Evolutionary conservation across 164 flowering plant genomes (phyloP), one percentile per base, ranked within the genome.

Genomic region (Berberis vulgaris): DNA sequence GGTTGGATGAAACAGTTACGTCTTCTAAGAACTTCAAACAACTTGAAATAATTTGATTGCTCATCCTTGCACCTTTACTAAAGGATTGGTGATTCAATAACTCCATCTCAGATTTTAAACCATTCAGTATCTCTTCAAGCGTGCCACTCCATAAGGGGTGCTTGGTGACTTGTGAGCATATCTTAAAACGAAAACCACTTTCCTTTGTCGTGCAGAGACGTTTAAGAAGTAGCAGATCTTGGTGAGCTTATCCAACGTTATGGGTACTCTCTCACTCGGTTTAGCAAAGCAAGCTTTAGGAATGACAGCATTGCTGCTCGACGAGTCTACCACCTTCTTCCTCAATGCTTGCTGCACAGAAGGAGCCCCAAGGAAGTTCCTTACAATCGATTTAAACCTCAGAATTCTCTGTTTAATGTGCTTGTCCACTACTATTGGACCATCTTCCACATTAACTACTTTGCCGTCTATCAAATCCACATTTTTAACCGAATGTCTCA

Each of bases 121-220:
- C 80, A 3, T 75, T 77, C 12, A 89, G 77, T 69, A 85, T 67
- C 77, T 80, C 85, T 55, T 76, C 76, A 9, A 92, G 81, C 0
- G 86, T 78, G 40, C 84, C 83, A 0, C 68, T 68, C 91, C 89
- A 89, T 69, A 88, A 80, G 59, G 76, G 81, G n/a, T 82, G 82
- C 53, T 83, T 85, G 0, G 95, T 84, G 11, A 92, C 88, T 72
- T 92, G 93, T 11, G 83, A 75, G 72, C 84, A 83, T 63, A 86
- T 65, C 8, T 76, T 73, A 6, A 75, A 50, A 43, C 95, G 83
- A n/a, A 26, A 26, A 88, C 77, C 9, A 67, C 26, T 68, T 82
- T 88, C 78, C 96, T 84, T 53, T 86, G 93, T 43, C 84, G 89
- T 3, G 86, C 81, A 41, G 93, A 75, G 44, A 89, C 60, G 55